Evolutionary conservation across 2,329 filamentous ascomycete genomes (phyloP).

Genomic region (Macroventuria anomochaeta): DNA sequence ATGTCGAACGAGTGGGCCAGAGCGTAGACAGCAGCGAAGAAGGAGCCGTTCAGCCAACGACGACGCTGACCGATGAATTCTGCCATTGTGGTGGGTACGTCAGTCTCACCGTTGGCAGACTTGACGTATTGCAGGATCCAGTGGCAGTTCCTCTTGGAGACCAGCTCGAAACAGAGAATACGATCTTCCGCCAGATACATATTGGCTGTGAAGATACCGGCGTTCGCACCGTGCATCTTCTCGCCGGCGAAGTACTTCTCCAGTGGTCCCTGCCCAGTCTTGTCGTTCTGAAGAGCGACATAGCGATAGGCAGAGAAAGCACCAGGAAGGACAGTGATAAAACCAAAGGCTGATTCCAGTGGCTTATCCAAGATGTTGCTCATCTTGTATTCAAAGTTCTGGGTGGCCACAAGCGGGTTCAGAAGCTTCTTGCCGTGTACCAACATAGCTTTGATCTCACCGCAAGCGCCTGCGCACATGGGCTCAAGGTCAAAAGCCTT

Average conservation of each 20-base stretch:
- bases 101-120: slow-evolving; percentile 93
- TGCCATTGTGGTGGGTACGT: slow-evolving; percentile 91
- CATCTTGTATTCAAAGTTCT: slow-evolving; percentile 99
- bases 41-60: slow-evolving; percentile 97
- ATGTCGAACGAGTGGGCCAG: slow-evolving; percentile 96
- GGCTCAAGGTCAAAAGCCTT: slow-evolving; percentile 97
- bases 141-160: slow-evolving; percentile 94
- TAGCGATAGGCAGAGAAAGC: slow-evolving; percentile 99
- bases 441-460: slow-evolving; percentile 99
- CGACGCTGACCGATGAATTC: slow-evolving; percentile 95
- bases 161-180: slow-evolving; percentile 97
- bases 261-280: slow-evolving; percentile 87
- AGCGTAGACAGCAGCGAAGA: slow-evolving; percentile 96
- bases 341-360: slow-evolving; percentile 94
- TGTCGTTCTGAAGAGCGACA: slow-evolving; percentile 93
- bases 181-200: slow-evolving; percentile 99
- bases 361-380: slow-evolving; percentile 99
- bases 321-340: slow-evolving; percentile 94
- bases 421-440: slow-evolving; percentile 84
- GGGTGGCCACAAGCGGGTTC: slow-evolving; percentile 92
- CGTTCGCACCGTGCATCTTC: slow-evolving; percentile 90
- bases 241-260: slow-evolving; percentile 98
- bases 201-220: slow-evolving; percentile 97
- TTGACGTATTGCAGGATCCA: slow-evolving; percentile 99
- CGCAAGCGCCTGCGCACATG: slow-evolving; percentile 96